A percentile compares a stretch with the other conserved stretches of the same genome.
phyloP scores from a whole-genome alignment of 2,329 filamentous ascomycete species.

The Metarhizium album region DNA sequence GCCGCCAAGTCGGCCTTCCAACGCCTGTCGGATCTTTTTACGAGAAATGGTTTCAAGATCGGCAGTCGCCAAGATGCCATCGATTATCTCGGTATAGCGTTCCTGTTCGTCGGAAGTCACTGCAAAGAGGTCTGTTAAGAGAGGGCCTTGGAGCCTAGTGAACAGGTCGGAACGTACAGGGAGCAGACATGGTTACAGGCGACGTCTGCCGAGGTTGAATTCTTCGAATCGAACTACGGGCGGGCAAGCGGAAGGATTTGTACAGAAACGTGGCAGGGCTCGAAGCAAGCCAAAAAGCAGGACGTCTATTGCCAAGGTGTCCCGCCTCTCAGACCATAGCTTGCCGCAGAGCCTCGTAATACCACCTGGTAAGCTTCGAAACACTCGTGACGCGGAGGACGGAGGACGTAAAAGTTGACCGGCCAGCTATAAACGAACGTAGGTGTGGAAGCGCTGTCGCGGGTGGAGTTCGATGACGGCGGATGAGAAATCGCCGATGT shows the following conservation, averaged over 20 bases:
- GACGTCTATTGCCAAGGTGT: not conserved
- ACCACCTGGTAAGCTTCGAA: not conserved
- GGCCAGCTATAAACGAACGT: not conserved
- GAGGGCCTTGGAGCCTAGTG: not conserved
- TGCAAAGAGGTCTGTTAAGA: slow-evolving; percentile 15
- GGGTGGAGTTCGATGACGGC: not conserved
- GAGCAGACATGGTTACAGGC: slow-evolving; percentile 13
- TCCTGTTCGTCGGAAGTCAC: slow-evolving; percentile 38
- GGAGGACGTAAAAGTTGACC: not conserved
- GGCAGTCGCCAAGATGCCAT: slow-evolving; percentile 45
- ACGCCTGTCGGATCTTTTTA: slow-evolving; percentile 48
- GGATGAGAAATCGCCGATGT: not conserved
- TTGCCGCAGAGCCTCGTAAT: slow-evolving; percentile 1
- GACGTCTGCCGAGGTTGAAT: not conserved
- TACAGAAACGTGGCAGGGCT: not conserved
- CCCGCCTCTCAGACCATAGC: slow-evolving; percentile 10
- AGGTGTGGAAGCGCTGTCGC: not conserved
- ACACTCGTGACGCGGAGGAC: not conserved
- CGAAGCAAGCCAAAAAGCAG: not conserved
- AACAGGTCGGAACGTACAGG: slow-evolving; percentile 11
- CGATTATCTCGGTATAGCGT: slow-evolving; percentile 48
- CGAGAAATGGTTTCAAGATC: slow-evolving; percentile 53
- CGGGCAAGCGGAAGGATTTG: not conserved
- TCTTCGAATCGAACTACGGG: not conserved
- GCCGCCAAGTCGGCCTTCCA: slow-evolving; percentile 43